Percentiles rank a stretch among this genome's conserved stretches.
phyloP scores from a whole-genome alignment of 768 basidiomycete genomes.

The Exidia glandulosa region DNA sequence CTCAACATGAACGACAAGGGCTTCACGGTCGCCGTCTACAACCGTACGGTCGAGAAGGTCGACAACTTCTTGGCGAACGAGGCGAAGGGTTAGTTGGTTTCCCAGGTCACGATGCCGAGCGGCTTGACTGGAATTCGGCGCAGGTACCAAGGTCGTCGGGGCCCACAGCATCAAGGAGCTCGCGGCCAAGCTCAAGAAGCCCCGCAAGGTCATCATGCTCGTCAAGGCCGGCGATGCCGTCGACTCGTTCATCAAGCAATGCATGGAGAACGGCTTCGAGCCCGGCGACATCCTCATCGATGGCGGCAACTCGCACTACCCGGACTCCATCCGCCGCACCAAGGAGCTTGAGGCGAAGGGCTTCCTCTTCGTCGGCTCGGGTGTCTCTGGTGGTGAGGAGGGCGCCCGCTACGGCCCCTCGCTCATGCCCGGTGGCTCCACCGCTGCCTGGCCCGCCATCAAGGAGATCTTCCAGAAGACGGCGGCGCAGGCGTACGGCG shows the following conservation, averaged over 20 bases:
- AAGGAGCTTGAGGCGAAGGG: slow-evolving; percentile 91
- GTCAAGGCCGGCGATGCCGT: slow-evolving; percentile 97
- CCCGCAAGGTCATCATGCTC: slow-evolving; percentile 95
- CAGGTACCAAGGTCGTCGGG: slow-evolving; percentile 91
- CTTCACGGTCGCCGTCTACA: slow-evolving; percentile 92
- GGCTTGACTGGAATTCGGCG: too few relatives aligned
- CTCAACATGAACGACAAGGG: slow-evolving; percentile 99
- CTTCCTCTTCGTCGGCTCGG: slow-evolving; percentile 92
- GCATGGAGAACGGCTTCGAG: slow-evolving; percentile 74
- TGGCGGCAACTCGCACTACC: slow-evolving; percentile 98
- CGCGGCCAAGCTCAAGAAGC: slow-evolving; percentile 80
- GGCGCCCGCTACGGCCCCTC: slow-evolving; percentile 96
- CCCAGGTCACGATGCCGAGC: neutral
- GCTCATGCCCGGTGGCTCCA: slow-evolving; percentile 96
- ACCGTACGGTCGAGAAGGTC: slow-evolving; percentile 94
- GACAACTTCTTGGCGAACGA: slow-evolving; percentile 92
- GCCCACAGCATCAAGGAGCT: slow-evolving; percentile 92
- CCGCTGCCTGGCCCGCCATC: slow-evolving; percentile 91
- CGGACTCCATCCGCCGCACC: slow-evolving; percentile 91
- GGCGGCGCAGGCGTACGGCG: slow-evolving; percentile 86
- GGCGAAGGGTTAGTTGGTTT: slow-evolving; percentile 70
- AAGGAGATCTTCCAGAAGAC: slow-evolving; percentile 99
- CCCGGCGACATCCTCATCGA: slow-evolving; percentile 98
- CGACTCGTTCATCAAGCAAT: slow-evolving; percentile 87
- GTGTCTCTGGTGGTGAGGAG: slow-evolving; percentile 99